phyloP scores from a whole-genome alignment of 306 rosid species.

The Gillenia trifoliata region DNA sequence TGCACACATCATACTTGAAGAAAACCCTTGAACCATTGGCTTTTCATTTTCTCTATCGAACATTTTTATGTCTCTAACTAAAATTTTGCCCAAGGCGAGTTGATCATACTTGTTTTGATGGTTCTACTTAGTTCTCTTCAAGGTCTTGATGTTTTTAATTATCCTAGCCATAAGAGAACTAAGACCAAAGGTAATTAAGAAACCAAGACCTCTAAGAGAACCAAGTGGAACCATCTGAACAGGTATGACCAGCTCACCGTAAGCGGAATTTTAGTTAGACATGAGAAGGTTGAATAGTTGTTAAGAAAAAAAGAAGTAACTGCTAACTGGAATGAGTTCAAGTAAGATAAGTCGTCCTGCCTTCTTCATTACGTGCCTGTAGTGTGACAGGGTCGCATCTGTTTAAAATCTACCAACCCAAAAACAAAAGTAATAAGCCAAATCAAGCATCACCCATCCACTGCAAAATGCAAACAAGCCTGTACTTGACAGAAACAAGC shows the following conservation, averaged over 20 bases:
- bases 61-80: background rate
- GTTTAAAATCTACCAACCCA: background rate
- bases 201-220: background rate
- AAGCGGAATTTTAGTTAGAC: background rate
- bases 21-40: background rate
- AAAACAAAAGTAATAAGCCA: background rate
- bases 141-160: background rate
- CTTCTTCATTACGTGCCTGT: background rate
- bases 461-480: background rate
- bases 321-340: too few species aligned
- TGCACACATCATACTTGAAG: background rate
- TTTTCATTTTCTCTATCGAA: background rate
- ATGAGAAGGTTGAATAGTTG: background rate
- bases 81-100: background rate
- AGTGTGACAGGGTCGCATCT: background rate
- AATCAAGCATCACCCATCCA: background rate
- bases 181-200: background rate
- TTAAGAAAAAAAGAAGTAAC: background rate
- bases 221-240: background rate
- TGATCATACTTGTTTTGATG: background rate
- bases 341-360: background rate
- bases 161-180: background rate
- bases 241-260: background rate
- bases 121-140: background rate
- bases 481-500: slow-evolving; percentile 1